Percentiles rank a stretch among this genome's conserved stretches.
Conservation (phyloP, 495 filamentous ascomycete species). For the Aspergillus carlsbadensis region DNA sequence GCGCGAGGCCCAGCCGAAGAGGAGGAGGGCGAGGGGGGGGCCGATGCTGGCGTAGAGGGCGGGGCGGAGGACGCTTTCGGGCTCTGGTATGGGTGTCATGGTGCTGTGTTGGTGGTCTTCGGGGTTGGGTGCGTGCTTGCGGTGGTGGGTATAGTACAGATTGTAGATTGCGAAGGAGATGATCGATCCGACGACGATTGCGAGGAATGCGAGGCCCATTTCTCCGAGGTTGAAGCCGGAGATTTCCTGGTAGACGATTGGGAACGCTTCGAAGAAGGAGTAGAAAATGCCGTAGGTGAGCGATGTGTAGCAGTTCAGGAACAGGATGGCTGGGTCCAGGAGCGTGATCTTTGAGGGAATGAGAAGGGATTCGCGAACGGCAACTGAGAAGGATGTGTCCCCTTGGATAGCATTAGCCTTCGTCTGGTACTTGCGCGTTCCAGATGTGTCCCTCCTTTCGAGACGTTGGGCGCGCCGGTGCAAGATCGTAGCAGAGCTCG, state of each 20-base stretch:
- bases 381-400: neutral
- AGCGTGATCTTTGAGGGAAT: slow-evolving; percentile 49
- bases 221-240: slow-evolving; percentile 62
- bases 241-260: slow-evolving; percentile 63
- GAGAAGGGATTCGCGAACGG: no score
- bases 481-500: no score
- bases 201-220: slow-evolving; percentile 64
- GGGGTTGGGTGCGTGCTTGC: neutral
- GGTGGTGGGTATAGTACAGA: no score
- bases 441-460: no score
- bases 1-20: slow-evolving; percentile 57
- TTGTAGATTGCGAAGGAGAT: no score
- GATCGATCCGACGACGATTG: slow-evolving; percentile 35
- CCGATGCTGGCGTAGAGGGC: slow-evolving; percentile 45
- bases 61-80: slow-evolving; percentile 24
- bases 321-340: slow-evolving; percentile 61
- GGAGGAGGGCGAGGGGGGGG: slow-evolving; percentile 48
- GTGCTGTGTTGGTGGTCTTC: neutral
- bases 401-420: no score
- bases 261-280: slow-evolving; percentile 72
- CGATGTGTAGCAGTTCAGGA: slow-evolving; percentile 61
- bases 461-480: no score
- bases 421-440: no score
- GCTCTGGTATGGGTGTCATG: neutral
- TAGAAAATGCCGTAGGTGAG: slow-evolving; percentile 69